phyloP scores from a whole-genome alignment of 805 yeast genomes.

The Lipomyces yamadae region DNA sequence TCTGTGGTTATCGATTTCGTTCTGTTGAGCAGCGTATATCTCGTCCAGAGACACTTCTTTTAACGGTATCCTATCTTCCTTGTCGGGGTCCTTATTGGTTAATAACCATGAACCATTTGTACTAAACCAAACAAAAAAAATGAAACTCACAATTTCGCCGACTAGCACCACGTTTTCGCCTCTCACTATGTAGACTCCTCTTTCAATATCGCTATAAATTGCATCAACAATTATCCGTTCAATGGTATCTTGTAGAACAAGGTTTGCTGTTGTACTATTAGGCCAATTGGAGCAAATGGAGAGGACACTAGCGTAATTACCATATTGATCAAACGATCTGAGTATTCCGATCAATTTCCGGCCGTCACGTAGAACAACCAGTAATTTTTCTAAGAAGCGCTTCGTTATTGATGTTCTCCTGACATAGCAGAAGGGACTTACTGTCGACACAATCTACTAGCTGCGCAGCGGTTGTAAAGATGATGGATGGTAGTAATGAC shows the following conservation, averaged over 20 bases:
- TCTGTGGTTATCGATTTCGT: slow-evolving; percentile 24
- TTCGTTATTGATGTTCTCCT: neutral
- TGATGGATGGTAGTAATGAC: slow-evolving; percentile 49
- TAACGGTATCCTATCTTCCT: slow-evolving; percentile 11
- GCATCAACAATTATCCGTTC: slow-evolving; percentile 71
- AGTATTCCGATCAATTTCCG: slow-evolving; percentile 83
- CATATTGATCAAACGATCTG: slow-evolving; percentile 93
- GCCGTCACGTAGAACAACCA: slow-evolving; percentile 88
- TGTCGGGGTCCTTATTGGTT: slow-evolving; percentile 24
- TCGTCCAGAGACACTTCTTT: slow-evolving; percentile 28
- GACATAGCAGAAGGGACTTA: slow-evolving; percentile 32
- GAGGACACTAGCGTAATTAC: slow-evolving; percentile 39
- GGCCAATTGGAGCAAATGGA: neutral
- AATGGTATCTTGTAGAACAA: slow-evolving; percentile 87
- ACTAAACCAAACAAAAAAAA: neutral
- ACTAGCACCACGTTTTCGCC: slow-evolving; percentile 95
- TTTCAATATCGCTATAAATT: slow-evolving; percentile 72
- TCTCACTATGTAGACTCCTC: slow-evolving; percentile 86
- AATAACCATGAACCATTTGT: neutral
- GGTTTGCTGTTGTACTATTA: slow-evolving; percentile 58
- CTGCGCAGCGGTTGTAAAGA: slow-evolving; percentile 52
- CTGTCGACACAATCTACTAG: slow-evolving; percentile 50
- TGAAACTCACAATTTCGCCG: slow-evolving; percentile 71
- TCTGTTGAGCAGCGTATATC: slow-evolving; percentile 23
- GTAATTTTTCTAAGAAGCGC: slow-evolving; percentile 57